phyloP scores from a whole-genome alignment of 148 eudicot species.

The Talinum fruticosum region DNA sequence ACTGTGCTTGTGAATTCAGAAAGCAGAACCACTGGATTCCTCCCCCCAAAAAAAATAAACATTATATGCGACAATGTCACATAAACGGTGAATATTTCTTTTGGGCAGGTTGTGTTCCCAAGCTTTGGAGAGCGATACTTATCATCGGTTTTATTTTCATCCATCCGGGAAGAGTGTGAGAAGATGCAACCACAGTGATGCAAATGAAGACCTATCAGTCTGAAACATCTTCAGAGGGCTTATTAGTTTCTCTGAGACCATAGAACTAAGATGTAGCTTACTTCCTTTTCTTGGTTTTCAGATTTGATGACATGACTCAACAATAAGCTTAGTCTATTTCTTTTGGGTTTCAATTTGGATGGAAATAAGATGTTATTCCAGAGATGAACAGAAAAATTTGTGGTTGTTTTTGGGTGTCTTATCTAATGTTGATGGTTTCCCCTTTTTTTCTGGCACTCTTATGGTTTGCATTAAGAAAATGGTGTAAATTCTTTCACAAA shows the following conservation, averaged over 20 bases:
- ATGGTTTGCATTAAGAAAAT: not conserved
- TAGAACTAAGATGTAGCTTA: not conserved
- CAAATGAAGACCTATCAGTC: conserved; percentile 1
- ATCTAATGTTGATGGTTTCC: not conserved
- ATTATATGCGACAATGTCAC: not conserved
- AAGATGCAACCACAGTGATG: conserved; percentile 54
- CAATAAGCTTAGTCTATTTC: not conserved
- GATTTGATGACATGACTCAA: not conserved
- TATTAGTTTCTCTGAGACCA: not conserved
- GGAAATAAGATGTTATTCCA: not conserved
- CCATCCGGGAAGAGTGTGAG: conserved; percentile 65
- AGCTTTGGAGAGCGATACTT: conserved; percentile 77
- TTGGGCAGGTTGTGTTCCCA: conserved; percentile 64
- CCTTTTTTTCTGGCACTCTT: not conserved
- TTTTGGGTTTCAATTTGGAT: not conserved
- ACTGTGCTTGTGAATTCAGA: not conserved
- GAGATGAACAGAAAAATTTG: not conserved
- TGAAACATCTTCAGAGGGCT: not conserved
- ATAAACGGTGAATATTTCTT: not conserved
- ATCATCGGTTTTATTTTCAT: conserved; percentile 58
- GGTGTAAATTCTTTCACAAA: not conserved
- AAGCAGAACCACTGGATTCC: not conserved
- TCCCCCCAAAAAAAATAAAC: not conserved
- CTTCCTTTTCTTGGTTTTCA: not conserved
- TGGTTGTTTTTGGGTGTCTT: not conserved